Evolutionary conservation across 2,329 filamentous ascomycete genomes (phyloP).

Genomic region (Thielaviopsis euricoi): DNA sequence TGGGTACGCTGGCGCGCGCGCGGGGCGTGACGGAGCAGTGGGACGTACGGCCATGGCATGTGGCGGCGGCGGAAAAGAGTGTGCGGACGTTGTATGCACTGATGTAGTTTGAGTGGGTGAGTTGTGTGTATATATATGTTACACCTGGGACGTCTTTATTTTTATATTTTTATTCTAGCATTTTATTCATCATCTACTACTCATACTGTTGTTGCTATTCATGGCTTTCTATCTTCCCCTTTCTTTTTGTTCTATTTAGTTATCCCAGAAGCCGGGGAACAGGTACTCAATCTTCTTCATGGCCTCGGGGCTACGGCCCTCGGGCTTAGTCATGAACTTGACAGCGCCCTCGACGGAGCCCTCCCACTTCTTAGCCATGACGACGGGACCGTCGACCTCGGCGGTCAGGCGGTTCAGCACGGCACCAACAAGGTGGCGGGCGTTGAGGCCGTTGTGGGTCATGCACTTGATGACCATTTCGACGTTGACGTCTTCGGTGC

Average conservation of each 20-base stretch:
- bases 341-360: slow-evolving; percentile 63
- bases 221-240: not conserved
- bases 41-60: slow-evolving; percentile 61
- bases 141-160: no score
- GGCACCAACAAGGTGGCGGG: slow-evolving; percentile 65
- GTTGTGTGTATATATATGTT: no score
- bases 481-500: slow-evolving; percentile 69
- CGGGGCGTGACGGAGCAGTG: slow-evolving; percentile 44
- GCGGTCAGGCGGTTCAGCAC: slow-evolving; percentile 75
- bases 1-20: slow-evolving; percentile 52
- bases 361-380: slow-evolving; percentile 67
- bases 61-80: slow-evolving; percentile 54
- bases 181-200: no score
- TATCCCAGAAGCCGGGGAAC: slow-evolving; percentile 60
- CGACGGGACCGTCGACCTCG: slow-evolving; percentile 57
- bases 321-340: slow-evolving; percentile 64
- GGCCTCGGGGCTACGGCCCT: slow-evolving; percentile 56
- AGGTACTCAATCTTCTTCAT: slow-evolving; percentile 70
- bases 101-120: slow-evolving; percentile 30
- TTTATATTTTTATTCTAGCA: not conserved
- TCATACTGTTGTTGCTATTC: no score
- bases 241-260: slow-evolving; percentile 1
- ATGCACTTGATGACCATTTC: slow-evolving; percentile 96
- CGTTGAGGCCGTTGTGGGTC: slow-evolving; percentile 82
- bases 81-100: slow-evolving; percentile 47